phyloP scores from a whole-genome alignment of 192 early-diverging fungal genomes.

The Dissophora globulifera region DNA sequence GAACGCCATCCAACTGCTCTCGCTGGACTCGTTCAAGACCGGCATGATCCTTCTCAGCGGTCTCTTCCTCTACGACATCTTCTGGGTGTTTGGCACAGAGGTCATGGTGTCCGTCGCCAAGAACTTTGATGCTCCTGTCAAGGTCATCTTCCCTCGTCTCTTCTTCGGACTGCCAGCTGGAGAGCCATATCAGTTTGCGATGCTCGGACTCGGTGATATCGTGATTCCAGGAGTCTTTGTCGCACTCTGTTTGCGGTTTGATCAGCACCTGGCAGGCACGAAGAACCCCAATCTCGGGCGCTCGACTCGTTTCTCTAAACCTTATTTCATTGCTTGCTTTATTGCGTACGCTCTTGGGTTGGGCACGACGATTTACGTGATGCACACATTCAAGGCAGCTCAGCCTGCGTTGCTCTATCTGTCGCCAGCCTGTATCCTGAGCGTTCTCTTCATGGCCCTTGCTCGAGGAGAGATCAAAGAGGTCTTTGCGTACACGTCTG shows the following conservation, averaged over 20 bases:
- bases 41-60: conserved; percentile 94
- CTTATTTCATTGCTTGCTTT: conserved; percentile 90
- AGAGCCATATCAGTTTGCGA: conserved; percentile 73
- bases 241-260: conserved; percentile 89
- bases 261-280: conserved; percentile 79
- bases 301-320: conserved; percentile 76
- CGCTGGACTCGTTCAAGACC: conserved; percentile 95
- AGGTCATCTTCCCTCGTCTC: conserved; percentile 89
- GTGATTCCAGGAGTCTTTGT: conserved; percentile 97
- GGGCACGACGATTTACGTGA: conserved; percentile 88
- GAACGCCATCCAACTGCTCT: conserved; percentile 84
- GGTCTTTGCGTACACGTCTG: conserved; percentile 72
- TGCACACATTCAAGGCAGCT: conserved; percentile 96
- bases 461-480: conserved; percentile 75
- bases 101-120: conserved; percentile 99
- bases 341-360: conserved; percentile 86
- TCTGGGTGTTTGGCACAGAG: conserved; percentile 99
- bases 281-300: conserved; percentile 63
- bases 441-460: conserved; percentile 72
- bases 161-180: conserved; percentile 63
- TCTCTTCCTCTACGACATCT: conserved; percentile 96
- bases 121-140: conserved; percentile 96
- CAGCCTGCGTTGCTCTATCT: conserved; percentile 97
- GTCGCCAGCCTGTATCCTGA: conserved; percentile 95
- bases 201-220: conserved; percentile 98